Evolutionary conservation across 768 basidiomycete species (phyloP), one percentile per base, ranked within the genome.

Genomic region (Termitomyces sp.): DNA sequence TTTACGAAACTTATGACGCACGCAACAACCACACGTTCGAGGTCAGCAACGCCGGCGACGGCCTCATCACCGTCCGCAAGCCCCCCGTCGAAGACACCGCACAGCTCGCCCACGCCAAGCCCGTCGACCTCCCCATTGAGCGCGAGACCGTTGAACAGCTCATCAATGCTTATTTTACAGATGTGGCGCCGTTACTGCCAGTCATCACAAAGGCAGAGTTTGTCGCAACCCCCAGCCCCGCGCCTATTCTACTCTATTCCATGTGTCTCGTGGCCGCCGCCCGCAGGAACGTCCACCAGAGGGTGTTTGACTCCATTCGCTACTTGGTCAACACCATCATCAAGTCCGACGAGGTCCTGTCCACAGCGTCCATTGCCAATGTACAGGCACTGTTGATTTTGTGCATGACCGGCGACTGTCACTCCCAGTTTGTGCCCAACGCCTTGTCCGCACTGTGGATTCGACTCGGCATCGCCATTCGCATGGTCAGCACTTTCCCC

Each of bases 251-350:
- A 58, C 81, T 98, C 23, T 98, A 98, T 72, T 88, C 93, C 40
- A 95, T 98, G 74, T 98, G 95, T 72, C 87, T 94, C 33, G 87
- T 98, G 44, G 92, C 95, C 20, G 91, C 92, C 16, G 87, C 93
- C 33, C 82, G 89, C 56, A 83, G 95, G 51, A 87, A 91, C 60
- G 86, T 92, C 5, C 89, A 94, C 3, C 87, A 91, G 64, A 77
- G 81, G 55, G 82, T 95, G n/a, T 97, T 98, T 65, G 91, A 96
- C 65, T 87, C 88, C 2, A 87, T 99, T 58, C 85, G 96, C 61
- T 88, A 85, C 62, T 83, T 89, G 12, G 93, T 98, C 64, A 95
- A 96, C 68, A 82, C 79, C 49, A 78, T 95, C 50, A 88, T 98
- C 70, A 90, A 95, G 74, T 79, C 83, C 20, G 94, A 97, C 49